These are phyloP conservation scores for Setaria italica DNA, from an alignment of 202 grass and related monocot genomes.

Conservation along the genomic window DNA sequence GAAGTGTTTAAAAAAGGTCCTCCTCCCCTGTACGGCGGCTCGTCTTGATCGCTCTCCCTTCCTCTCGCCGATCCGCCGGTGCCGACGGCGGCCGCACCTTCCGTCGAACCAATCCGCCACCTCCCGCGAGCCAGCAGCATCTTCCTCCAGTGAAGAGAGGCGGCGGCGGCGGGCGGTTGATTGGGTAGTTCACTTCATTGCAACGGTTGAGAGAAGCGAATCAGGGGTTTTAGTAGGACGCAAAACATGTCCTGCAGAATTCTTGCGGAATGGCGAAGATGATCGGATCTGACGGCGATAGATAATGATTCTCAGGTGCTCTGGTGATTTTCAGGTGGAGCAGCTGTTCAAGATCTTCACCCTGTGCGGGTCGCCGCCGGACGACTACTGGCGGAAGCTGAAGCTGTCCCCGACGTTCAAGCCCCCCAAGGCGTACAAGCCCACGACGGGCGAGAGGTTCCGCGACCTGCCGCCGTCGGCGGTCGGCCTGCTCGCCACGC, in stretches of 20 bases:
- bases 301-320: neutral
- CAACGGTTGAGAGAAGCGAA: too few relatives aligned
- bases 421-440: conserved; percentile 43
- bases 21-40: neutral
- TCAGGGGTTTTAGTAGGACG: neutral
- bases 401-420: conserved; percentile 46
- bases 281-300: neutral
- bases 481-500: conserved; percentile 44
- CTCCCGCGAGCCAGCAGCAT: neutral
- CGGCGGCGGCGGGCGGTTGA: too few relatives aligned
- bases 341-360: conserved; percentile 68
- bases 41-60: neutral
- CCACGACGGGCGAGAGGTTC: conserved; percentile 53
- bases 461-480: conserved; percentile 49
- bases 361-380: conserved; percentile 66
- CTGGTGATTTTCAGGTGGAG: conserved; percentile 39
- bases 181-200: too few relatives aligned
- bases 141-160: too few relatives aligned
- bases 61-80: neutral
- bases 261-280: neutral
- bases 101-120: neutral
- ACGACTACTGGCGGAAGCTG: conserved; percentile 63
- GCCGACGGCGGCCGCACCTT: neutral
- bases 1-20: neutral
- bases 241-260: neutral